Conservation (phyloP, 2,329 filamentous ascomycete species). For the Phialophora verrucosa region DNA sequence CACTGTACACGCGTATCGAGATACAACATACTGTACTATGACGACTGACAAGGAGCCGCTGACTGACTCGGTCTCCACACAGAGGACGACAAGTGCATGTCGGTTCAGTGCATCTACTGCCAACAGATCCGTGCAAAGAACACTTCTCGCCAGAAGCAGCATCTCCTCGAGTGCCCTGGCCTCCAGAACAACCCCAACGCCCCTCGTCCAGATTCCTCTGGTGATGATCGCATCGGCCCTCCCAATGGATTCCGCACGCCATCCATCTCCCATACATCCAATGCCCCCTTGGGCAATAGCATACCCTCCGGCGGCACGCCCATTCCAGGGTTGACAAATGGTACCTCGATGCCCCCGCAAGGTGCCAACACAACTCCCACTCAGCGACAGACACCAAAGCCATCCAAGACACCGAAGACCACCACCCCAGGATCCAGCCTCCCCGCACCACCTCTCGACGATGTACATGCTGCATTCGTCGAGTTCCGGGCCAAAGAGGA, state of each 20-base stretch:
- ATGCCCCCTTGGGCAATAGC: constrained; percentile 51
- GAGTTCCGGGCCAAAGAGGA: constrained; percentile 43
- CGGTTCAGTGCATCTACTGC: constrained; percentile 60
- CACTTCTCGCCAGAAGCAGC: constrained; percentile 59
- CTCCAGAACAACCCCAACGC: constrained; percentile 54
- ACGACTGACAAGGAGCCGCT: constrained; percentile 25
- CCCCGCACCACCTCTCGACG: constrained; percentile 55
- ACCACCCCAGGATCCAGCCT: constrained; percentile 44
- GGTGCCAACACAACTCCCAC: constrained; percentile 27
- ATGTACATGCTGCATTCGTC: constrained; percentile 57
- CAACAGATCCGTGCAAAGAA: constrained; percentile 61
- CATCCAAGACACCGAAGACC: constrained; percentile 34
- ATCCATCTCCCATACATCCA: constrained; percentile 49
- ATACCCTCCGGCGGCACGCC: constrained; percentile 52
- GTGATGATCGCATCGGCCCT: constrained; percentile 48
- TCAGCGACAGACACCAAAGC: constrained; percentile 34
- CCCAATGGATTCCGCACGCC: constrained; percentile 54
- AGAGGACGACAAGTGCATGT: constrained; percentile 53
- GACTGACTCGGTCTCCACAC: constrained; percentile 33
- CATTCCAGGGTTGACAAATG: constrained; percentile 49
- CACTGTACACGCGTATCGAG: constrained; percentile 32
- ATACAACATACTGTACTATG: constrained; percentile 27
- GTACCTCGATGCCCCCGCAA: constrained; percentile 41
- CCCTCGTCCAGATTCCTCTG: constrained; percentile 50
- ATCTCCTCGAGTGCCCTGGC: constrained; percentile 57